Base-by-base conservation (phyloP, 108 stramenopile species). In the Stephanodiscus triporus region DNA sequence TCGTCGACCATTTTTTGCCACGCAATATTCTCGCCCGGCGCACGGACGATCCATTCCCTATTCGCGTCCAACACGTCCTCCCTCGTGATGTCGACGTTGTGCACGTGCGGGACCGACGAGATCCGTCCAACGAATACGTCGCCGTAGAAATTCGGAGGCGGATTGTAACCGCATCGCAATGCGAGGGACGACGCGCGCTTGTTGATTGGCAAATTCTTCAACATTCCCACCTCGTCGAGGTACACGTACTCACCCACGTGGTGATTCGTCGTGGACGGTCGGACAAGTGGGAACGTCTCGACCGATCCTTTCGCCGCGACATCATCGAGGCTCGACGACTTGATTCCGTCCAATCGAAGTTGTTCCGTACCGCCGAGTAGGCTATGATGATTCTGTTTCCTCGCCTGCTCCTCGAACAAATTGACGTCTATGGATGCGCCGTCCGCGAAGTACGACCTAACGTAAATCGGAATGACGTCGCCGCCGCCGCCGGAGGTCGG, bases 111-210 rank as follows among this genome's bases (percentile, higher is more conserved):
- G n/a, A 54, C 70, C 37, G 68, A 51, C 43, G 77, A 67, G 2
- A 88, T 79, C 6, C 93, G 68, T n/a, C 89, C 93, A 0, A 95
- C 54, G 55, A 91, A 92, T 0, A 95, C 80, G 60, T 95, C 89
- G 34, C 93, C 93, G 65, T 91, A 95, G 75, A 95, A 92, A 10
- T 89, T 86, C 10, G 91, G 93, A n/a, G 89, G 64, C 4, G 93
- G 93, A 56, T 88, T 59, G 63, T 77, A 92, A 0, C 93, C 93
- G 70, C 86, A 88, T 32, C 67, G 56, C 3, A 49, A 50, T 0
- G 89, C 89, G 20, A 87, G 76, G 16, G 77, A 48, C 2, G 79
- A 76, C 5, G 89, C 91, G 59, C 93, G 71, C 6, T 29, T 54
- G 47, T 94, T 94, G 32, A 66, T 42, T 9, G 89, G 88, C 19